phyloP scores from a whole-genome alignment of 1,284 basidiomycete species.

The Cryptococcus neoformans region DNA sequence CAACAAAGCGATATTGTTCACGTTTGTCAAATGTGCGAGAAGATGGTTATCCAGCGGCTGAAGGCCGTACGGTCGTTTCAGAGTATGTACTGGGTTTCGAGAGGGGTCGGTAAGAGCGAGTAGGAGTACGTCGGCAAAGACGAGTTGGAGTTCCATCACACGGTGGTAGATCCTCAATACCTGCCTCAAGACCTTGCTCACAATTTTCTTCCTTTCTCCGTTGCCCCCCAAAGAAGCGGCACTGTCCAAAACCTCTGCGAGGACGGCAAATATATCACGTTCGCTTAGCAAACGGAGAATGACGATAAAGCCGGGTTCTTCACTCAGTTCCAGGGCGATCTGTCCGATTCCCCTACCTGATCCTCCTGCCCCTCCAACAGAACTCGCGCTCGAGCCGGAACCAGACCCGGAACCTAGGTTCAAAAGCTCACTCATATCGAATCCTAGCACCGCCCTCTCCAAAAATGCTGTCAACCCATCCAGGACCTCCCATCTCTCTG shows the following conservation, averaged over 20 bases:
- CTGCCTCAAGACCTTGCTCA: constrained; percentile 65
- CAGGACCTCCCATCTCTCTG: constrained; percentile 83
- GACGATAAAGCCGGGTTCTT: constrained; percentile 87
- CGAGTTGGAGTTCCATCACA: constrained; percentile 77
- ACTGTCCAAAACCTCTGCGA: constrained; percentile 51
- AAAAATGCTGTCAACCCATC: constrained; percentile 81
- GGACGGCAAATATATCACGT: constrained; percentile 55
- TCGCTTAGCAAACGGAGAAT: constrained; percentile 75
- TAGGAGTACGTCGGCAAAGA: constrained; percentile 84
- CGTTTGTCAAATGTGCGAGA: constrained; percentile 67
- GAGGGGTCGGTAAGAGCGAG: constrained; percentile 64
- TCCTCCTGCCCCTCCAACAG: neutral
- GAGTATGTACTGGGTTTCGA: constrained; percentile 19
- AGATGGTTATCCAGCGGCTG: constrained; percentile 70
- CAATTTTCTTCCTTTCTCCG: constrained; percentile 52
- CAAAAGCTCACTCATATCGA: constrained; percentile 61
- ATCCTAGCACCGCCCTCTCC: constrained; percentile 75
- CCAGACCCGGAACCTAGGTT: constrained; percentile 14
- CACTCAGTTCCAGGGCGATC: constrained; percentile 32
- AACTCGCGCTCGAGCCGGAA: neutral
- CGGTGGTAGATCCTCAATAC: constrained; percentile 79
- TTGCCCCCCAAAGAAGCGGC: constrained; percentile 30
- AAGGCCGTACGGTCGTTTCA: constrained; percentile 37
- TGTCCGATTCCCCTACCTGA: constrained; percentile 20
- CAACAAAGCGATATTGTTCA: constrained; percentile 80